These are phyloP conservation scores for Diplotaxis tenuifolia DNA, from an alignment of 345 rosid genomes.

Conservation along the genomic window DNA sequence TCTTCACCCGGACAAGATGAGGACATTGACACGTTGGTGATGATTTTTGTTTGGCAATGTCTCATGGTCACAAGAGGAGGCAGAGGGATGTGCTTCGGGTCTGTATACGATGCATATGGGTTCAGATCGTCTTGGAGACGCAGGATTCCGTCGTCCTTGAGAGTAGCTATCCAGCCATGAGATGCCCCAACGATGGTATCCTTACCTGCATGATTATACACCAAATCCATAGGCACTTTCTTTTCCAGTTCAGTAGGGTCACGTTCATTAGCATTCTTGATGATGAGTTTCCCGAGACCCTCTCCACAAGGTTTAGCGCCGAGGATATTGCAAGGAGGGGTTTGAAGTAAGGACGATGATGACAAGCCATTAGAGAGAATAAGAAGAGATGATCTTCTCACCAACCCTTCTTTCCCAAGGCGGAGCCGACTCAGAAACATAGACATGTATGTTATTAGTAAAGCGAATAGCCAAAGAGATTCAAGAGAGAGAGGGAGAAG, in stretches of 20 bases:
- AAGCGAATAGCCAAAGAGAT: neutral
- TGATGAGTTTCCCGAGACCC: neutral
- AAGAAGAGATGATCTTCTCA: neutral
- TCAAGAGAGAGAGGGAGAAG: neutral
- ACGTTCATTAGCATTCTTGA: neutral
- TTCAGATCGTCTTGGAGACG: neutral
- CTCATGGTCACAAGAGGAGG: neutral
- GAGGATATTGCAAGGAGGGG: neutral
- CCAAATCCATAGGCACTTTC: neutral
- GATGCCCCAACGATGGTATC: neutral
- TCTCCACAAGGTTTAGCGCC: neutral
- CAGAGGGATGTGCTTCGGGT: neutral
- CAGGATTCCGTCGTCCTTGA: neutral
- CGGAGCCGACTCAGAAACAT: neutral
- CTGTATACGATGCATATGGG: neutral
- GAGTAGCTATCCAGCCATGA: neutral
- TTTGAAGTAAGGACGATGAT: neutral
- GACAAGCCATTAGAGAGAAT: neutral
- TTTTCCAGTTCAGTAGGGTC: neutral
- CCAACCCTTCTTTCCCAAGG: neutral
- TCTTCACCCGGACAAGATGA: neutral
- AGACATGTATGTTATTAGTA: neutral
- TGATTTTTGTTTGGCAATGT: neutral
- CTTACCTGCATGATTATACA: neutral
- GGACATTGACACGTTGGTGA: neutral